phyloP scores from a whole-genome alignment of 352 stramenopile genomes.

The Nothophytophthora sp. region DNA sequence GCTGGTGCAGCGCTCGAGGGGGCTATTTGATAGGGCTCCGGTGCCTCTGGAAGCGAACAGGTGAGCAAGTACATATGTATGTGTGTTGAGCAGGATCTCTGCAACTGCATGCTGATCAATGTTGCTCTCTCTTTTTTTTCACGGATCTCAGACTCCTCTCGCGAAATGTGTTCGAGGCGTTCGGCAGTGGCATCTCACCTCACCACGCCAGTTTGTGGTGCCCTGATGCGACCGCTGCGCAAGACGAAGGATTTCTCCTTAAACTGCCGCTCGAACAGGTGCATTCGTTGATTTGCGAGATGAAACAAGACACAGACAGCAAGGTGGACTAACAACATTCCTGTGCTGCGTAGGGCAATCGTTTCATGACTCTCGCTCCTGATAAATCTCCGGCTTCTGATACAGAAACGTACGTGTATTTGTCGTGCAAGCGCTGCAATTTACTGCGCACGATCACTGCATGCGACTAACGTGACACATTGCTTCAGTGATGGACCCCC shows the following conservation, averaged over 20 bases:
- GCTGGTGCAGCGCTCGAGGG: conserved; percentile 34
- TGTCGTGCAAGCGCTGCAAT: neutral
- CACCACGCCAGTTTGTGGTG: conserved; percentile 35
- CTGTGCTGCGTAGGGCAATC: neutral
- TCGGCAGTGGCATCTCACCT: conserved; percentile 31
- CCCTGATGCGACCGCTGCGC: neutral
- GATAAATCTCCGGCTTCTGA: neutral
- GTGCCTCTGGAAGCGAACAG: conserved; percentile 32
- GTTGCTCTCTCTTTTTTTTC: too few species aligned
- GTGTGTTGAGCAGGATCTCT: neutral
- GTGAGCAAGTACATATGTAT: conserved; percentile 22
- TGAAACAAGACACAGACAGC: too few species aligned
- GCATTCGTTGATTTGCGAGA: too few species aligned
- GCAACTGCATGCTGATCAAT: too few species aligned
- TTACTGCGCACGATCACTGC: neutral
- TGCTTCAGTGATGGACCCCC: conserved; percentile 5
- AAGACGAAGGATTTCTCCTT: conserved; percentile 12
- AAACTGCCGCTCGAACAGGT: conserved; percentile 26
- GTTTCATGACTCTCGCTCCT: conserved; percentile 1
- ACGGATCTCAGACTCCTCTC: conserved; percentile 29
- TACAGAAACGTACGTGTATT: neutral
- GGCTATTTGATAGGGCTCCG: conserved; percentile 35
- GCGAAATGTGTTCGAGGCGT: conserved; percentile 16
- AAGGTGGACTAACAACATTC: too few species aligned
- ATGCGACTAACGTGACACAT: too few species aligned